Evolutionary conservation across 129 eudicot genomes (phyloP), one percentile per base, ranked within the genome.

Genomic region (Flaveria brownii): DNA sequence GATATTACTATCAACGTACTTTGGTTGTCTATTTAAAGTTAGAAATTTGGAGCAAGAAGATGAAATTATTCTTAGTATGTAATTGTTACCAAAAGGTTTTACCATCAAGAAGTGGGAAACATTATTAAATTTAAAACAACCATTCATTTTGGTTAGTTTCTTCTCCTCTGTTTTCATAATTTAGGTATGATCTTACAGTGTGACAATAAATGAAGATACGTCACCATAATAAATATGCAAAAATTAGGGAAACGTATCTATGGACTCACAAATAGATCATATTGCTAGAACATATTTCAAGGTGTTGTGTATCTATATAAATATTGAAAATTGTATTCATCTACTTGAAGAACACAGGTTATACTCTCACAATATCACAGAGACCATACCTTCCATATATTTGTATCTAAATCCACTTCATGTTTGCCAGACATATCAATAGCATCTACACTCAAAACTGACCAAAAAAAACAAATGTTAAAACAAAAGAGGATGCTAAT

Each of bases 371-470:
- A 52, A 17, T 10, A 74, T 47, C n/a, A 73, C 46, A 33, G 60
- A 74, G 43, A 45, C 50, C 82, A 82, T 84, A 91, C 99, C 90
- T 95, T 95, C 99, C 99, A 95, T 87, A 95, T 91, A 69, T 87
- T 95, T 83, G 99, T 95, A 84, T 95, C 97, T 71, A 95, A 92
- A 84, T 95, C 99, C 81, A 95, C 99, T 85, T 95, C 99, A 68
- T 95, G 97, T 86, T 95, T 95, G 33, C 99, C 97, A 15, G 99
- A 95, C 97, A 95, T 87, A 84, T 95, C 99, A 54, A 95, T 95
- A 36, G 99, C 99, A 88, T 95, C 99, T 70, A 95, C 97, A 67
- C 97, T 95, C 73, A 95, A 49, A 80, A 95, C 99, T 94, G 96
- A 67, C 52, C 76, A 83, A 77, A 62, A n/a, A 26, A 78, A 59